Percentiles rank a stretch among this genome's conserved stretches.
Evolutionary conservation across 306 rosid genomes (phyloP).

Genomic region (Castanea crenata): DNA sequence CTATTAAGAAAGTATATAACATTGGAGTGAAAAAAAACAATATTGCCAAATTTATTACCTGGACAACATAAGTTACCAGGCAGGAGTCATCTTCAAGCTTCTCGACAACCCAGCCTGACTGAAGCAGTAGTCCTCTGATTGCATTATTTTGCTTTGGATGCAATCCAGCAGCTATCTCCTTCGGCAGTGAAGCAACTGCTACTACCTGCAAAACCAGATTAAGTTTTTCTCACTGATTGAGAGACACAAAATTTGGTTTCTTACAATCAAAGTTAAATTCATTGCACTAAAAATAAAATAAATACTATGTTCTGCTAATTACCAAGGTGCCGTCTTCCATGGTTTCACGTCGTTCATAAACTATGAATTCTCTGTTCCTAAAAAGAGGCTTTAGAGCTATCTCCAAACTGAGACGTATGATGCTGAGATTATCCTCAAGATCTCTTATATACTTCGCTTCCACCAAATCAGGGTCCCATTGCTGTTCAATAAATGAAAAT

Average conservation of each 20-base stretch:
- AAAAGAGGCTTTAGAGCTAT: constrained; percentile 79
- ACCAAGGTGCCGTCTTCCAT: constrained; percentile 95
- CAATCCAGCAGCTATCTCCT: constrained; percentile 86
- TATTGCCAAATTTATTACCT: constrained; percentile 34
- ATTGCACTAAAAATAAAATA: not conserved
- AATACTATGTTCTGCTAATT: not conserved
- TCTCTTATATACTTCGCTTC: constrained; percentile 82
- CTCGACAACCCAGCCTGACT: constrained; percentile 93
- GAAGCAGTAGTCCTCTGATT: constrained; percentile 77
- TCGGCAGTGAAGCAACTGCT: constrained; percentile 88
- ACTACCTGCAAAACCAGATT: constrained; percentile 54
- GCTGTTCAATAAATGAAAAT: constrained; percentile 48
- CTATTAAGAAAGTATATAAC: not conserved
- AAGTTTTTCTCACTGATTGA: not conserved
- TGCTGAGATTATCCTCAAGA: constrained; percentile 70
- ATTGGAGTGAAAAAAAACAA: not conserved
- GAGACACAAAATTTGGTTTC: not conserved
- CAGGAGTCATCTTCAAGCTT: constrained; percentile 75
- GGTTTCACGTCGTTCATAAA: constrained; percentile 82
- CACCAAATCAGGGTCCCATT: constrained; percentile 90
- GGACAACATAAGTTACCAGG: constrained; percentile 81
- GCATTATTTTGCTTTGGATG: constrained; percentile 80
- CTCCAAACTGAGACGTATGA: constrained; percentile 78
- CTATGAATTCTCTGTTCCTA: constrained; percentile 79
- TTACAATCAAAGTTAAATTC: not conserved